These are phyloP conservation scores for Polytrichum commune DNA, from an alignment of 225 moss, liverwort and hornwort species.

Conservation along the genomic window DNA sequence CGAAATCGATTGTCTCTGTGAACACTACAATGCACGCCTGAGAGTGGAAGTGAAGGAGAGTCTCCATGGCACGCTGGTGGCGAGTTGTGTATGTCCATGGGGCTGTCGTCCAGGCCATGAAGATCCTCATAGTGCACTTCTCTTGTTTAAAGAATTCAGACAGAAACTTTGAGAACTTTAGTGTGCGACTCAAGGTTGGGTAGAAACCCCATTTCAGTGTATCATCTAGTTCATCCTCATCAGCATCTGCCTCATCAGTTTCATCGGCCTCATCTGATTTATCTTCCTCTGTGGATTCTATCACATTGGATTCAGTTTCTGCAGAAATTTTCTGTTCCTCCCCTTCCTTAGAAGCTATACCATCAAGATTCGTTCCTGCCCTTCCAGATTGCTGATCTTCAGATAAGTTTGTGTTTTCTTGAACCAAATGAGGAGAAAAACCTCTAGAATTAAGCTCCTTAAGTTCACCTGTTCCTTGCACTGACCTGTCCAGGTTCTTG, in stretches of 20 bases:
- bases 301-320: constrained; percentile 18
- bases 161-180: constrained; percentile 67
- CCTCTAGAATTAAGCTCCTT: constrained; percentile 13
- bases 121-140: constrained; percentile 63
- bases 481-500: constrained; percentile 7
- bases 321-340: constrained; percentile 15
- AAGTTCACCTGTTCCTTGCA: constrained; percentile 18
- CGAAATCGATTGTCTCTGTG: constrained; percentile 69
- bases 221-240: constrained; percentile 28
- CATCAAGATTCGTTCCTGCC: constrained; percentile 6
- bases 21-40: constrained; percentile 91
- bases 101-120: constrained; percentile 94
- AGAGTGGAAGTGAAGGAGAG: constrained; percentile 76
- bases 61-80: constrained; percentile 91
- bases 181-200: constrained; percentile 45
- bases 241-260: constrained; percentile 24
- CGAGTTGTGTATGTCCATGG: constrained; percentile 83
- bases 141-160: constrained; percentile 56
- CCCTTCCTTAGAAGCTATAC: constrained; percentile 10
- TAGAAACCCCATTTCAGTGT: constrained; percentile 51
- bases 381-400: constrained; percentile 9
- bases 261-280: constrained; percentile 7
- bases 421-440: constrained; percentile 8
- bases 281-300: constrained; percentile 17
- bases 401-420: constrained; percentile 8